A percentile compares a stretch with the other conserved stretches of the same genome.
phyloP scores from a whole-genome alignment of 129 eudicot species.

The Tanacetum coccineum region DNA sequence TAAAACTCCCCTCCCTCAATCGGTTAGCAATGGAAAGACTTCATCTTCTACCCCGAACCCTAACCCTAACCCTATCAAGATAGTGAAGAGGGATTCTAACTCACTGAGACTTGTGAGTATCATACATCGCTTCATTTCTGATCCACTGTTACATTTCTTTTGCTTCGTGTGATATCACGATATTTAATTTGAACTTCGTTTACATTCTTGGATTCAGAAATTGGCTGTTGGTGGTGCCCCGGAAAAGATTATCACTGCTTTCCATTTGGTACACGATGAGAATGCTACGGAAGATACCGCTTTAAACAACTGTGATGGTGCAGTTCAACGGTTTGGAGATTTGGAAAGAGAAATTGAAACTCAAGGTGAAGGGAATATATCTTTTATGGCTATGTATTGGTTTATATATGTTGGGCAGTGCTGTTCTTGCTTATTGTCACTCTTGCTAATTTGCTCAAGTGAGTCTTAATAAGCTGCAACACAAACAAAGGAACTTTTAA shows the following conservation, averaged over 20 bases:
- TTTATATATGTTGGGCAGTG: neutral
- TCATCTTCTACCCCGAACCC: slow-evolving; percentile 1
- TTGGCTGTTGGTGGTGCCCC: slow-evolving; percentile 75
- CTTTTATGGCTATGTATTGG: slow-evolving; percentile 3
- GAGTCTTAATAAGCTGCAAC: neutral
- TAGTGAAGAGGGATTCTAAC: slow-evolving; percentile 81
- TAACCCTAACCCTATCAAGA: slow-evolving; percentile 78
- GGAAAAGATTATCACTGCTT: slow-evolving; percentile 74
- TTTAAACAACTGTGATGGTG: slow-evolving; percentile 51
- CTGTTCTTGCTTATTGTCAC: neutral
- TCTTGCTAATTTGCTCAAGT: neutral
- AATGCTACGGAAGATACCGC: slow-evolving; percentile 56
- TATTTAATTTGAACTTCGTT: slow-evolving; percentile 16
- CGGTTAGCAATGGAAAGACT: slow-evolving; percentile 47
- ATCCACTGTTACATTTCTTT: slow-evolving; percentile 10
- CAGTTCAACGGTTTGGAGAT: slow-evolving; percentile 47
- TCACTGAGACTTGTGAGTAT: slow-evolving; percentile 75
- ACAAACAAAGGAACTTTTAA: neutral
- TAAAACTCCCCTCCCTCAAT: slow-evolving; percentile 39
- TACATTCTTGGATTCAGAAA: slow-evolving; percentile 51
- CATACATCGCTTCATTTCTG: neutral
- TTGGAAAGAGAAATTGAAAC: slow-evolving; percentile 58
- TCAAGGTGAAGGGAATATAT: slow-evolving; percentile 50
- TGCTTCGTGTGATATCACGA: slow-evolving; percentile 8
- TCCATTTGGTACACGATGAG: slow-evolving; percentile 71